Evolutionary conservation across 768 basidiomycete species (phyloP), one percentile per base, ranked within the genome.

Genomic region (Pholiota conissans): DNA sequence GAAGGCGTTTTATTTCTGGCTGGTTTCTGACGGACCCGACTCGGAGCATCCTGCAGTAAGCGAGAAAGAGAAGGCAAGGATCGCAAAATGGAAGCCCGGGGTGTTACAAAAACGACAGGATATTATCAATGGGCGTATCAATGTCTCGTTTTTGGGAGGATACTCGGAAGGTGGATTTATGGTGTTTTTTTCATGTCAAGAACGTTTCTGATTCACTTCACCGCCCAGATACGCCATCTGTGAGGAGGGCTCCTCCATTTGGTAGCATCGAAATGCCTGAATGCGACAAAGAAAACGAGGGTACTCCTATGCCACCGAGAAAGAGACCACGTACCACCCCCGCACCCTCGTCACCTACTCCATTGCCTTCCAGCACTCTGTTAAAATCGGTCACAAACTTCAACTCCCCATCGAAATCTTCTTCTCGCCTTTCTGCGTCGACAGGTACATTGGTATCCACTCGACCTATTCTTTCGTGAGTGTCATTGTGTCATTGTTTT

Each of bases 1-100:
- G 83, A 69, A 69, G 40, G 64, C 63, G 14, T 74, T 82, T 62
- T 78, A 77, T 50, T 59, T 67, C 27, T 84, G 77, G 79, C 61
- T 82, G 4, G 74, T 74, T 47, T 63, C 60, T 29, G 72, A 79
- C 35, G 63, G 73, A 10, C 32, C 49, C 3, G 32, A 49, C 13
- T 67, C 65, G 16, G 58, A 67, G n/a, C 67, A 71, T 30, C 63
- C 64, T 3, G 64, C 72, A 10, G 61, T 54, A 1, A 54, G 42
- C 40, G 27, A 69, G 35, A 51, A 60, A 14, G 67, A 67, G n/a
- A 69, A 63, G 40, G 56, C 67, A 6, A 58, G 56, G 16, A 53
- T 76, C 24, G 69, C 68, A 8, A 58, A 55, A 7, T 67, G 65
- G 26, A 71, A 78, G 52, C 69, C 68, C 28, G 69, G 49, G 22